Percentiles rank a stretch among this genome's conserved stretches.
These are phyloP conservation scores for Anisodus tanguticus DNA, from an alignment of 257 asterid species.

Conservation along the genomic window DNA sequence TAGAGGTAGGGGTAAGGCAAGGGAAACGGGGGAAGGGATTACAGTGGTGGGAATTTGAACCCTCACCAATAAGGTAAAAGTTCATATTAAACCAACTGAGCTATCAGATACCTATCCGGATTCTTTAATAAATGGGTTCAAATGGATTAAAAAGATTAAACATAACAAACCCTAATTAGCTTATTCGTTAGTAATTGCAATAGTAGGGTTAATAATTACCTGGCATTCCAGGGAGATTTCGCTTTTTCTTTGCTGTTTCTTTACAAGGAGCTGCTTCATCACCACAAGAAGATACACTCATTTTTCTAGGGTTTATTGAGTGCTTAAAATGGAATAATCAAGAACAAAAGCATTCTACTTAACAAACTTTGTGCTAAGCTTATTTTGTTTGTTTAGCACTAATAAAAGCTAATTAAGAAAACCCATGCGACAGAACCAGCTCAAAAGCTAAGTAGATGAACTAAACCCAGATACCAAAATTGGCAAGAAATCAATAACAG, in stretches of 20 bases:
- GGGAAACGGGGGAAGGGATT: too few relatives aligned
- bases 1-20: too few relatives aligned
- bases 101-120: too few relatives aligned
- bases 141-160: background rate
- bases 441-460: slow-evolving; percentile 13
- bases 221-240: slow-evolving; percentile 96
- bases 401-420: slow-evolving; percentile 27
- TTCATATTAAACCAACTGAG: too few relatives aligned
- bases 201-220: slow-evolving; percentile 45
- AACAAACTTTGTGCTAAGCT: background rate
- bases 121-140: background rate
- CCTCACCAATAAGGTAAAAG: too few relatives aligned
- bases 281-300: slow-evolving; percentile 42
- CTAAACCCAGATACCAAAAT: slow-evolving; percentile 21
- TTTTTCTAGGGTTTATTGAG: slow-evolving; percentile 19
- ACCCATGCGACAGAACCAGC: slow-evolving; percentile 31
- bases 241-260: slow-evolving; percentile 61
- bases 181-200: background rate
- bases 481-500: background rate
- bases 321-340: slow-evolving; percentile 38
- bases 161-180: background rate
- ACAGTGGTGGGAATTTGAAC: too few relatives aligned
- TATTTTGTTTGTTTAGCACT: background rate
- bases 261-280: slow-evolving; percentile 41
- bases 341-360: slow-evolving; percentile 33